Conservation (phyloP, 352 stramenopile species). For the Phytophthora tubulina region DNA sequence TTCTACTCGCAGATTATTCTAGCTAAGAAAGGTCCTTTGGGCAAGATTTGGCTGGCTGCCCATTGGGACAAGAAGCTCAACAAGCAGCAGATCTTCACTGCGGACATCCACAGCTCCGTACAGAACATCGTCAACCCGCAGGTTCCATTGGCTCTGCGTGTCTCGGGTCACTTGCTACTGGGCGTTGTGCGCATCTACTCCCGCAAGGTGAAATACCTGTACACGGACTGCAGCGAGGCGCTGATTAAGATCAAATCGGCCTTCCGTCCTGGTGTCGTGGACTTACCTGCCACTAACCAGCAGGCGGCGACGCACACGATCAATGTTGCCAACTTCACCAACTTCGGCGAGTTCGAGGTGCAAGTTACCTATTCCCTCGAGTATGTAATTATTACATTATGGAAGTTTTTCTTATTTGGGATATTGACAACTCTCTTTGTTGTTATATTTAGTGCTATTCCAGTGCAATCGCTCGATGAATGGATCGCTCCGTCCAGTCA, state of each 20-base stretch:
- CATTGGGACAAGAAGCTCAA: slow-evolving; percentile 99
- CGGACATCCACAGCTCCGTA: slow-evolving; percentile 97
- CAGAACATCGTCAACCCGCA: slow-evolving; percentile 97
- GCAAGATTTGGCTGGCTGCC: slow-evolving; percentile 99
- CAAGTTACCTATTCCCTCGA: slow-evolving; percentile 77
- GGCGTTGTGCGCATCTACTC: slow-evolving; percentile 99
- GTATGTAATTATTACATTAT: slow-evolving; percentile 50
- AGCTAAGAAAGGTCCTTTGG: slow-evolving; percentile 98
- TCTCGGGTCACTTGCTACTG: slow-evolving; percentile 98
- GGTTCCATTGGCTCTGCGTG: slow-evolving; percentile 96
- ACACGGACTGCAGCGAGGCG: slow-evolving; percentile 98
- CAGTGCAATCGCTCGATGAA: slow-evolving; percentile 75
- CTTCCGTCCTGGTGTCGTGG: slow-evolving; percentile 88
- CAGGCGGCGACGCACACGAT: slow-evolving; percentile 79
- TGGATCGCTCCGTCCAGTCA: slow-evolving; percentile 85
- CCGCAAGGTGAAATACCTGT: slow-evolving; percentile 98
- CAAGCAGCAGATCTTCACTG: slow-evolving; percentile 98
- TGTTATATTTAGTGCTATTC: slow-evolving; percentile 56
- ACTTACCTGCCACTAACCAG: slow-evolving; percentile 73
- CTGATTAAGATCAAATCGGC: slow-evolving; percentile 99
- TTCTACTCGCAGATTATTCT: slow-evolving; percentile 99
- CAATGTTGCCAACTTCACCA: slow-evolving; percentile 88
- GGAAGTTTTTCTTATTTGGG: slow-evolving; percentile 11
- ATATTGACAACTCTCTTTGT: not conserved
- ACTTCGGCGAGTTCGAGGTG: slow-evolving; percentile 83